Base-by-base conservation (phyloP, 495 filamentous ascomycete genomes). In the Tuber microsphaerosporum region DNA sequence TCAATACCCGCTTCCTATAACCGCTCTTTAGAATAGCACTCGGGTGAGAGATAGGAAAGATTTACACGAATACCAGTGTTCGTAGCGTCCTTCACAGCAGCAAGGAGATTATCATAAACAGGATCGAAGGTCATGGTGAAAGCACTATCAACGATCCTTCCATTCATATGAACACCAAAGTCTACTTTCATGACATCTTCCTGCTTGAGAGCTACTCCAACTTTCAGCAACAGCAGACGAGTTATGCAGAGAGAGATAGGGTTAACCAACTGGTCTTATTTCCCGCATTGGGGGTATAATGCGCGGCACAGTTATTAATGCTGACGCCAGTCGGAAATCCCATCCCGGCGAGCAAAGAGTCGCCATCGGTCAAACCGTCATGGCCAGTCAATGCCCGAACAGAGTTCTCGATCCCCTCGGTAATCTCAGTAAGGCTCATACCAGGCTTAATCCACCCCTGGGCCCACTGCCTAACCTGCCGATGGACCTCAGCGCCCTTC, bases 171-270 rank as follows among this genome's bases (percentile, higher is more conserved):
- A 14, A 94, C 92, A 51, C 94, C 94, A 75, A 97, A 93, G 83
- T 97, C 94, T 68, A 97, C 91, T 83, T 94, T 97, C 91, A 97
- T 90, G 44, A 97, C 93, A 84, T 97, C 93, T 70, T 90, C 89
- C 73, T 95, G 85, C 81, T 92, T 87, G 75, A 97, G 84, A 45
- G 94, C 86, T 78, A 76, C 68, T 71, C 48, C 65, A n/a, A 56
- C 43, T 44, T 22, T 75, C 41, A 71, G 74, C 46, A 39, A 70
- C n/a, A 68, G 6, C 39, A 70, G 8, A 22, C 26, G 22, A 2
- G 39, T 39, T 17, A 44, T 41, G 14, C 43, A 69, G 69, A 14
- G 37, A 17, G 48, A 20, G 37, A 20, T 16, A 68, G 44, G 20
- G 41, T 31, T 39, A 69, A 68, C 76, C 31, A 71, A 78, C 77